phyloP scores from a whole-genome alignment of 2,329 filamentous ascomycete species.

The Hypocrella siamensis region DNA sequence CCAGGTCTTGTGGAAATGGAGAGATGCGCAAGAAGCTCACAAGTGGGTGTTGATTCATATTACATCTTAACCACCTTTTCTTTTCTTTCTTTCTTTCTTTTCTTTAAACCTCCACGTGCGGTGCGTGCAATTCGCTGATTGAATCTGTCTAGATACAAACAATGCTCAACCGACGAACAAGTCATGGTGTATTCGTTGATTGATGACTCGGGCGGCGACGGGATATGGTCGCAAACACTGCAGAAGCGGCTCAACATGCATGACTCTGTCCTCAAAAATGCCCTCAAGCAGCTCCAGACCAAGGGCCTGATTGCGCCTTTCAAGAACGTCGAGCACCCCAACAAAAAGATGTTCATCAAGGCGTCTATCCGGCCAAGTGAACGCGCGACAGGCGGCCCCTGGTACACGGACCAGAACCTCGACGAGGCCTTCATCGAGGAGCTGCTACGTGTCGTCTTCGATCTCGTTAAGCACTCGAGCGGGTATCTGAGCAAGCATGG shows the following conservation, averaged over 20 bases:
- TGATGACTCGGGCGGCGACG: slow-evolving; percentile 69
- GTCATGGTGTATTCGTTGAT: slow-evolving; percentile 78
- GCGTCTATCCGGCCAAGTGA: slow-evolving; percentile 71
- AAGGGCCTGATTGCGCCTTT: slow-evolving; percentile 77
- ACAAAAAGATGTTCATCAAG: slow-evolving; percentile 93
- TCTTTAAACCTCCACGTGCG: no score
- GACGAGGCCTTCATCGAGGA: slow-evolving; percentile 78
- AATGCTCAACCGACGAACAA: slow-evolving; percentile 54
- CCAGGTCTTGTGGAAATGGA: slow-evolving; percentile 37
- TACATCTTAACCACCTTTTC: background rate
- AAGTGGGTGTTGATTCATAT: slow-evolving; percentile 40
- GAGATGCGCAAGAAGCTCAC: slow-evolving; percentile 42
- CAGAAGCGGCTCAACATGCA: slow-evolving; percentile 69
- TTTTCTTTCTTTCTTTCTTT: no score
- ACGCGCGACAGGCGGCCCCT: slow-evolving; percentile 81
- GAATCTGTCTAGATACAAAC: slow-evolving; percentile 38
- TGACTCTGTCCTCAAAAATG: slow-evolving; percentile 65
- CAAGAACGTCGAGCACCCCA: slow-evolving; percentile 80
- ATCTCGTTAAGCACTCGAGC: slow-evolving; percentile 55
- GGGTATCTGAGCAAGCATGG: slow-evolving; percentile 41
- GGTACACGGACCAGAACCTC: slow-evolving; percentile 83
- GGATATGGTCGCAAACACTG: slow-evolving; percentile 82
- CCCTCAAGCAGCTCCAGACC: slow-evolving; percentile 67
- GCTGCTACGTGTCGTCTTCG: slow-evolving; percentile 57
- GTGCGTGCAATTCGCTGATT: no score